Conservation (phyloP, 2,329 filamentous ascomycete genomes). For the Pseudogymnoascus pannorum region DNA sequence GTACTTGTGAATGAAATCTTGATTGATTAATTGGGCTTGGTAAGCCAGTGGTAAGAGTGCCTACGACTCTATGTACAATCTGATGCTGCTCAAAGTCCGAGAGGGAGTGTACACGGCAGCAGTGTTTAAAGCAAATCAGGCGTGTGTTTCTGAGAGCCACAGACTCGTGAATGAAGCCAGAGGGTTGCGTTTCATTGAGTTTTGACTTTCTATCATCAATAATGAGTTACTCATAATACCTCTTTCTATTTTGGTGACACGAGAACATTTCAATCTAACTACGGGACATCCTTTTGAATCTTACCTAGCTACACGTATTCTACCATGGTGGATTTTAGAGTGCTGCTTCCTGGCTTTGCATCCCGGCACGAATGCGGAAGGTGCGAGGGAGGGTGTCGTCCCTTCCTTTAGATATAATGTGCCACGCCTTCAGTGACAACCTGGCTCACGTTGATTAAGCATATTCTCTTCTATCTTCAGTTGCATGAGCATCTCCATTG, state of each 20-base stretch:
- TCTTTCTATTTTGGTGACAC: not conserved
- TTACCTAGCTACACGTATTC: not conserved
- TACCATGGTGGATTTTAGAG: not conserved
- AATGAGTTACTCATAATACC: not conserved
- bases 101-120: not conserved
- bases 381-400: not conserved
- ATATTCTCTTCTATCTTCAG: not conserved
- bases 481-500: conserved; percentile 1
- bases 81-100: not conserved
- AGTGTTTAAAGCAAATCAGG: not conserved
- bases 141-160: no score
- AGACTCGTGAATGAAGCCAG: not conserved
- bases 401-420: not conserved
- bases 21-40: not conserved
- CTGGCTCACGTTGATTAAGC: not conserved
- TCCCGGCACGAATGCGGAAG: not conserved
- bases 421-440: no score
- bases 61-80: not conserved
- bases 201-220: not conserved
- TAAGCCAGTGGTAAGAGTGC: not conserved
- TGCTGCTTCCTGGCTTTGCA: not conserved
- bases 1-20: not conserved
- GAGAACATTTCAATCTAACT: not conserved
- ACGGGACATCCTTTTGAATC: not conserved
- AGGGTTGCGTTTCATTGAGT: no score